Evolutionary conservation across 345 rosid species (phyloP).

Genomic region (Gossypium stocksii): DNA sequence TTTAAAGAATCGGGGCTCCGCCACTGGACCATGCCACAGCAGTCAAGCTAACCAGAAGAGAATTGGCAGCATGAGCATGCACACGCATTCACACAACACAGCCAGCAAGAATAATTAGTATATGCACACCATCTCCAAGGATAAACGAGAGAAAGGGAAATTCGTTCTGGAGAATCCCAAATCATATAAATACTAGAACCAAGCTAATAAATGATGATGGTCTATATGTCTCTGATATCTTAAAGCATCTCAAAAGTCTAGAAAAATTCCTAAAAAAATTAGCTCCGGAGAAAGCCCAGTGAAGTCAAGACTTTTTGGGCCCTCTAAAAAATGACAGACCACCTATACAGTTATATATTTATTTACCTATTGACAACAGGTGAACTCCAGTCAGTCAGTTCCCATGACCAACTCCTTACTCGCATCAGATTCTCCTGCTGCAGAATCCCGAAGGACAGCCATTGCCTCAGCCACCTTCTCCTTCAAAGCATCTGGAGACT

Average conservation of each 20-base stretch:
- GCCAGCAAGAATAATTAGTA: background rate
- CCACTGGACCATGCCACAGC: no score
- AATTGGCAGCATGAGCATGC: background rate
- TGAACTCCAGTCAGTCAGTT: constrained; percentile 21
- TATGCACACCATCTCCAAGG: background rate
- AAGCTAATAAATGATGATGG: background rate
- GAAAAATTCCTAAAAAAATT: background rate
- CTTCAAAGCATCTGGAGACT: constrained; percentile 66
- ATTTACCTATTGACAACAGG: background rate
- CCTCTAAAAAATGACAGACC: constrained; percentile 17
- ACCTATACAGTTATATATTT: background rate
- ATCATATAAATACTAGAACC: background rate
- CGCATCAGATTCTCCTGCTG: constrained; percentile 21
- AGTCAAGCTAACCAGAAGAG: no score
- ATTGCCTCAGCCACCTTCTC: constrained; percentile 66
- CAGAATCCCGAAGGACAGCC: constrained; percentile 48
- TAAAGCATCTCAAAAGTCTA: background rate
- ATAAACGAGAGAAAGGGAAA: background rate
- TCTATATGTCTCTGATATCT: background rate
- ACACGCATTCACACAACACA: background rate
- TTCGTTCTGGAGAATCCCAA: background rate
- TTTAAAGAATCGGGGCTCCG: no score
- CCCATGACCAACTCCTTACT: constrained; percentile 33
- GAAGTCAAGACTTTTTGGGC: constrained; percentile 12
- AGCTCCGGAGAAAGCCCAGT: background rate